These are phyloP conservation scores for Nicotiana rustica DNA, from an alignment of 305 asterid species.

Conservation along the genomic window DNA sequence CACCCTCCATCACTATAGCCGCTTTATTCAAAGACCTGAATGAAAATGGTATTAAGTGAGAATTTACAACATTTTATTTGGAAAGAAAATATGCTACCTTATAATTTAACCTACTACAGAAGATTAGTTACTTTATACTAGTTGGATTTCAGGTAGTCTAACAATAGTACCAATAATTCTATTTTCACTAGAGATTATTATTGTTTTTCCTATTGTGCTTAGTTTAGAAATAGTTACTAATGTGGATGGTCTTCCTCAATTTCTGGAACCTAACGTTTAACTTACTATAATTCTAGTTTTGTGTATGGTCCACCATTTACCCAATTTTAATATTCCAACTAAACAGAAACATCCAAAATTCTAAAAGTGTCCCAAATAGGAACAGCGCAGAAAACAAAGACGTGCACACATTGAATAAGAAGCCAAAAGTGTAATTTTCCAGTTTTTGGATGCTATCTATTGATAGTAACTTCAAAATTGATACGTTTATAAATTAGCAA, in stretches of 20 bases:
- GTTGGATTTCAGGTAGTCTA: too few species aligned
- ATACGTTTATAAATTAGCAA: background rate
- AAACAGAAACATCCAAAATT: background rate
- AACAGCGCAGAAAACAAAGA: background rate
- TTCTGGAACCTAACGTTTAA: too few species aligned
- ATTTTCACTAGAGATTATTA: too few species aligned
- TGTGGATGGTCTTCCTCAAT: too few species aligned
- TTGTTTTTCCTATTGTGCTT: too few species aligned
- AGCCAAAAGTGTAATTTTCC: background rate
- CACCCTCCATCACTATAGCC: slow-evolving; percentile 64
- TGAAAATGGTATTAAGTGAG: background rate
- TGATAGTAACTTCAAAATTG: background rate
- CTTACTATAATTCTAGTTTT: background rate
- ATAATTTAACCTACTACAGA: background rate
- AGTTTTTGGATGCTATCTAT: background rate
- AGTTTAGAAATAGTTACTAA: too few species aligned
- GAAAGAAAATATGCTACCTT: background rate
- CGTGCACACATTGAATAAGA: background rate
- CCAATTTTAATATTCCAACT: background rate
- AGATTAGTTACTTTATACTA: background rate
- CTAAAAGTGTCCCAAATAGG: background rate
- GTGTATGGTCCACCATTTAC: background rate
- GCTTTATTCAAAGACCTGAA: slow-evolving; percentile 73
- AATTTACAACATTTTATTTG: background rate
- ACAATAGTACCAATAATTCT: too few species aligned